A percentile compares a stretch with the other conserved stretches of the same genome.
Conservation (phyloP, 2,329 filamentous ascomycete genomes). For the Helicocarpus griseus region DNA sequence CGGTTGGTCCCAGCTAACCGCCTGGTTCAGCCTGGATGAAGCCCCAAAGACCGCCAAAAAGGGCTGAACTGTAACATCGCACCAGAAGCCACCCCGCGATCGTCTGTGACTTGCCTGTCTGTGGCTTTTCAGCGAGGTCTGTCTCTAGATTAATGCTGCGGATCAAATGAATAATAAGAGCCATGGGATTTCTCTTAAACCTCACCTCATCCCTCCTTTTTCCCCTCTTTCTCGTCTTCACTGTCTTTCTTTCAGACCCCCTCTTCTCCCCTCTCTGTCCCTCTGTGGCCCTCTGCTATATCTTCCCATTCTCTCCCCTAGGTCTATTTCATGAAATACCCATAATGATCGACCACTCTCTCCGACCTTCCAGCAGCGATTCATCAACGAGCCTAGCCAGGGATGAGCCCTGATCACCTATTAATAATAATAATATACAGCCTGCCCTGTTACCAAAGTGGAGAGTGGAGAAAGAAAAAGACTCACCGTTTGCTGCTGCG, state of each 20-base stretch:
- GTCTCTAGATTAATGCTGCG: not conserved
- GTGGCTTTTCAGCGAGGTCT: not conserved
- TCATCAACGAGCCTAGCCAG: not conserved
- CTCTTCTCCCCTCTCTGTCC: too few species aligned
- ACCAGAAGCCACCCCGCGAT: not conserved
- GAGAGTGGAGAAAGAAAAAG: not conserved
- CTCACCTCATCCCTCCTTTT: not conserved
- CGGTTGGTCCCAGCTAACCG: too few species aligned
- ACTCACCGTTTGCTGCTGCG: not conserved
- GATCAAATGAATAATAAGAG: not conserved
- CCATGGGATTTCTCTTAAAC: not conserved
- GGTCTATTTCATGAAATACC: not conserved
- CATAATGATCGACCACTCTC: not conserved
- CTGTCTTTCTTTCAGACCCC: too few species aligned
- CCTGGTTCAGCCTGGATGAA: too few species aligned
- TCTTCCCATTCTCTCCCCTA: not conserved
- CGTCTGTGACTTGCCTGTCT: not conserved
- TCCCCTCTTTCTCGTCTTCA: too few species aligned
- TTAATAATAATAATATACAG: not conserved
- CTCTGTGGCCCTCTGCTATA: not conserved
- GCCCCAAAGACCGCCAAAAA: not conserved
- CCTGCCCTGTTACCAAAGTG: not conserved
- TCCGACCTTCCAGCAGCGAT: not conserved
- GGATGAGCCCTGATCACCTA: not conserved
- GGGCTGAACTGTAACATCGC: too few species aligned